phyloP scores from a whole-genome alignment of 257 asterid species.

The Solanum bukasovii region DNA sequence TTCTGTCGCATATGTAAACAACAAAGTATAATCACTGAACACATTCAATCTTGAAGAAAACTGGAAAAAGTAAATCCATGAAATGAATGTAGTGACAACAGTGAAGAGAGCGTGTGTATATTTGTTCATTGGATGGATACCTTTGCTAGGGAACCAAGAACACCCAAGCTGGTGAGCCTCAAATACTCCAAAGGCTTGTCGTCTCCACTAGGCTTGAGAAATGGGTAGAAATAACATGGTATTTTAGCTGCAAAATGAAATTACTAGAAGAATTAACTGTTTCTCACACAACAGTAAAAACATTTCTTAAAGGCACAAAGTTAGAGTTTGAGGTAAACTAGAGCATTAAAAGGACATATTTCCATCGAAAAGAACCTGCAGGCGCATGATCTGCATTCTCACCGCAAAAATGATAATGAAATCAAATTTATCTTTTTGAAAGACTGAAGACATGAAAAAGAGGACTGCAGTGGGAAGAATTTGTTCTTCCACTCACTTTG shows the following conservation, averaged over 20 bases:
- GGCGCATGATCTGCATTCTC: background rate
- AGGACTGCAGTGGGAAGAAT: background rate
- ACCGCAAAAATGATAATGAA: background rate
- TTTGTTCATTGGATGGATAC: background rate
- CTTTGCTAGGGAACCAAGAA: conserved; percentile 1
- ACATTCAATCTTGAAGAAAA: no score
- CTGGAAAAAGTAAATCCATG: no score
- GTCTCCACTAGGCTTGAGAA: background rate
- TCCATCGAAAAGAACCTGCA: no score
- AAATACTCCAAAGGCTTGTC: background rate
- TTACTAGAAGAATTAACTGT: background rate
- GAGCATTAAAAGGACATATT: background rate
- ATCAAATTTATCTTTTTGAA: background rate
- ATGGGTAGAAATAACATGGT: conserved; percentile 3
- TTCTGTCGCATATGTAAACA: background rate
- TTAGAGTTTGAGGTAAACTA: background rate
- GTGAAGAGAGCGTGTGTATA: background rate
- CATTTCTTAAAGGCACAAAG: background rate
- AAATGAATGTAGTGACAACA: background rate
- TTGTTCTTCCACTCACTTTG: background rate
- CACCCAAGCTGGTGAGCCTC: background rate
- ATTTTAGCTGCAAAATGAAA: background rate
- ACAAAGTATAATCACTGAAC: background rate
- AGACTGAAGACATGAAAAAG: background rate
- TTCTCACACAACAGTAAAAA: background rate